Base-by-base conservation (phyloP, 2,329 filamentous ascomycete species). In the Cyphellophora attinorum region DNA sequence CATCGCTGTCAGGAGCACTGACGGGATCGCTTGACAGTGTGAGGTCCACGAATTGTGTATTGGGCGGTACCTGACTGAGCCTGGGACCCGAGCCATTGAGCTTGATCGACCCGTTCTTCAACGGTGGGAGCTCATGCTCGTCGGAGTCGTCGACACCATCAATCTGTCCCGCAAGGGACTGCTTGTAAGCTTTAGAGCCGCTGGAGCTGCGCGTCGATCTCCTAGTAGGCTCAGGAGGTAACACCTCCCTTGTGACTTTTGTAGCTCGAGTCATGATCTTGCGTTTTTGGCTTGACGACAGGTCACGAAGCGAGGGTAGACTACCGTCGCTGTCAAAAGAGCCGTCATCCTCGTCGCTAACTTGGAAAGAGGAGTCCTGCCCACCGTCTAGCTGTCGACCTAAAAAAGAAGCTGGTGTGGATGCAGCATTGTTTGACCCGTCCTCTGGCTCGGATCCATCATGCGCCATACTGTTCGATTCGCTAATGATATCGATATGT, bases 11-110 rank as follows among this genome's bases (percentile, higher is more conserved):
- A 11, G n/a, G 6, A 6, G 44, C 37, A 25, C 37, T 40, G 19
- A 13, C 39, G 1, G 45, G 42, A 13, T 56, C 55, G 38, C 57
- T 62, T 10, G 53, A 55, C n/a, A 51, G 44, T 6, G 59, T 62
- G 28, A 62, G 42, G 37, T 61, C 59, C 19, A 61, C 50, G 18
- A 60, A 33, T 23, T 49, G 43, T 16, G 51, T 43, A 15, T 37
- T 39, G 8, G 40, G 27, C 6, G 49, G 44, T 11, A 50, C 41
- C 30, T 48, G 45, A 14, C 40, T 42, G 15, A 47, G 17, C 13
- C 13, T 17, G 5, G 28, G 28, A 10, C n/a, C 14, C 12, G 29
- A 19, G 14, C 25, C 17, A 16, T 39, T 27, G 13, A 11, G 25
- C 21, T 44, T 41, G 17, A 41, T 48, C 19, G 45, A 34, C 3